phyloP scores from a whole-genome alignment of 768 basidiomycete genomes.

The Naganishia onofrii region DNA sequence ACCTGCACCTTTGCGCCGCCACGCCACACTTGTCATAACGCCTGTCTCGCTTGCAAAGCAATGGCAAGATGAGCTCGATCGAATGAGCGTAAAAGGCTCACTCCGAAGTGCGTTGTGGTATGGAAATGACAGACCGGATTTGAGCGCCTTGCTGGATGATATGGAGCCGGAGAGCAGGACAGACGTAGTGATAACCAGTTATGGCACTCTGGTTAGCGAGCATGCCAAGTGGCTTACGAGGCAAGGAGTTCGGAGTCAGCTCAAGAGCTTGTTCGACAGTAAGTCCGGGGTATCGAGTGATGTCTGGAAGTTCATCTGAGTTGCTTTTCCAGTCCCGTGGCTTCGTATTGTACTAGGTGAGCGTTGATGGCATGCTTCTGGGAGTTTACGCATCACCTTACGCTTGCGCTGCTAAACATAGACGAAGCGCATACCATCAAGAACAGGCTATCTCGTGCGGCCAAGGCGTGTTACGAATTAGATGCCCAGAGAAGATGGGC shows the following conservation, averaged over 20 bases:
- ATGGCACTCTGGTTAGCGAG: constrained; percentile 86
- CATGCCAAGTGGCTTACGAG: constrained; percentile 55
- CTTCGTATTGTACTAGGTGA: constrained; percentile 65
- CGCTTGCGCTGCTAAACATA: constrained; percentile 15
- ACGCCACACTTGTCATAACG: constrained; percentile 82
- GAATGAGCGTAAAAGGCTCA: constrained; percentile 71
- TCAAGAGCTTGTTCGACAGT: constrained; percentile 52
- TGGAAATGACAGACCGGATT: constrained; percentile 75
- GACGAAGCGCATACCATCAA: constrained; percentile 97
- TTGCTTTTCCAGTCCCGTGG: constrained; percentile 64
- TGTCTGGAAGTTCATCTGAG: constrained; percentile 12
- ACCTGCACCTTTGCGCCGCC: constrained; percentile 29
- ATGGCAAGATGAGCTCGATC: constrained; percentile 86
- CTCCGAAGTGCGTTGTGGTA: constrained; percentile 76
- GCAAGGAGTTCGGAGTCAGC: constrained; percentile 56
- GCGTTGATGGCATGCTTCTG: neutral
- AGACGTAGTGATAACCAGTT: constrained; percentile 84
- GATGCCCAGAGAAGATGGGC: constrained; percentile 80
- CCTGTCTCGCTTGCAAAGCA: constrained; percentile 87
- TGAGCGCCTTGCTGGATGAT: constrained; percentile 59
- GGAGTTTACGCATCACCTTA: no score
- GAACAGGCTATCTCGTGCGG: constrained; percentile 60
- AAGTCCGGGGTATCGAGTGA: constrained; percentile 27
- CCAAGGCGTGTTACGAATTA: constrained; percentile 71
- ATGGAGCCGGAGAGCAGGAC: constrained; percentile 61